Evolutionary conservation across 2,329 filamentous ascomycete species (phyloP).

Genomic region (Aureobasidium musti): DNA sequence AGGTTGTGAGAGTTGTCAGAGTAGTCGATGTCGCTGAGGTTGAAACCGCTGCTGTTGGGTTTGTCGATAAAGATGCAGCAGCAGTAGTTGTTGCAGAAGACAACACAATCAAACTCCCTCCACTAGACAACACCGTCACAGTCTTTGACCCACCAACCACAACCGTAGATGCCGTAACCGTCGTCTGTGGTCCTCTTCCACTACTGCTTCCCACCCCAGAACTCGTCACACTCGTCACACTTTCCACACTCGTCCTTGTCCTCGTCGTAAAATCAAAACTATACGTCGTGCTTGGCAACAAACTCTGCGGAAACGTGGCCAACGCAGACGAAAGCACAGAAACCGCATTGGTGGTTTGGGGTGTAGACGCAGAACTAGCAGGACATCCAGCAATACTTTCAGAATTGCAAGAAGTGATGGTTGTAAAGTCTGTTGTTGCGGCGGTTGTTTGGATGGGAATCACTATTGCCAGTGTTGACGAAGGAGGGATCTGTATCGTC

Average conservation of each 20-base stretch:
- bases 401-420: slow-evolving; percentile 19
- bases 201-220: not conserved
- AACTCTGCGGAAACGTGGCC: slow-evolving; percentile 25
- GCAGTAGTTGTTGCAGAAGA: not conserved
- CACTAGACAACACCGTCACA: slow-evolving; percentile 1
- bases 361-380: no score
- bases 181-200: not conserved
- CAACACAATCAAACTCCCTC: not conserved
- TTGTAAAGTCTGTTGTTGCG: slow-evolving; percentile 27
- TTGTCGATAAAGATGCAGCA: not conserved
- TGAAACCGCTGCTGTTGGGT: not conserved
- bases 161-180: slow-evolving; percentile 2
- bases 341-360: slow-evolving; percentile 29
- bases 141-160: not conserved
- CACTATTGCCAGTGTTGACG: slow-evolving; percentile 30
- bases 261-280: not conserved
- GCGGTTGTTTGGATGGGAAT: slow-evolving; percentile 30
- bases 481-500: slow-evolving; percentile 27
- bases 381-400: no score
- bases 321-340: slow-evolving; percentile 31
- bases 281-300: not conserved
- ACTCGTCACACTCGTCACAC: not conserved
- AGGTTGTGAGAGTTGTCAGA: no score
- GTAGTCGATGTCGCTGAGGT: not conserved
- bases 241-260: not conserved